Evolutionary conservation across 2,329 filamentous ascomycete species (phyloP), one percentile per base, ranked within the genome.

Genomic region (Penicillium psychrosexuale): DNA sequence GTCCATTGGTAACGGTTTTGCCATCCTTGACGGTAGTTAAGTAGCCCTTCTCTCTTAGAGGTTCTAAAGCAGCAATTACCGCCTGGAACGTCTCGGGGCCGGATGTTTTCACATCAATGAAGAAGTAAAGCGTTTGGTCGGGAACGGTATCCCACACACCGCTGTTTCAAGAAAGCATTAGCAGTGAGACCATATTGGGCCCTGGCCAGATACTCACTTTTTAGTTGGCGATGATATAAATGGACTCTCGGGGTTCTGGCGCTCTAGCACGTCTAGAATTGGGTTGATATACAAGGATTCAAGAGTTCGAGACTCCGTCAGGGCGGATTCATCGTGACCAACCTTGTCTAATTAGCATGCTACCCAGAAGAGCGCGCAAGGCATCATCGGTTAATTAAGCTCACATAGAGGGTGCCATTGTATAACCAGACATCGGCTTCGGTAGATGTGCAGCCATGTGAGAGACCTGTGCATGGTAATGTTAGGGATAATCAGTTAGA

Each of bases 341-440:
- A 85, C 78, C 79, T 82, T 51, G 12, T 12, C 6, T 9, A 30
- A 30, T 49, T 33, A 56, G 51, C 17, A 54, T 31, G 17, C 27
- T n/a, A 28, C 6, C 22, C 17, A 42, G 11, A 15, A 17, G 8
- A 28, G 36, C 7, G 11, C 8, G 24, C 5, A 17, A 15, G 3
- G 13, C 2, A 30, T 8, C 22, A 19, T 12, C 8, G 12, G 3
- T 30, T 11, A 43, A 33, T 5, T 34, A 13, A 15, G 54, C 49
- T 73, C 72, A 83, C 80, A 68, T 81, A 79, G 15, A 86, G 73
- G 8, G 78, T 82, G 34, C 70, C 78, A 52, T 84, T 80, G 49
- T 80, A 77, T 36, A 85, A 69, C 80, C 82, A 85, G 27, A 85
- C 82, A 68, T 86, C 83, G 3, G 82, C 83, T 71, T 86, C 84